Evolutionary conservation across 73 alveolate species (phyloP), one percentile per base, ranked within the genome.

Genomic region (Blepharisma japonicum): DNA sequence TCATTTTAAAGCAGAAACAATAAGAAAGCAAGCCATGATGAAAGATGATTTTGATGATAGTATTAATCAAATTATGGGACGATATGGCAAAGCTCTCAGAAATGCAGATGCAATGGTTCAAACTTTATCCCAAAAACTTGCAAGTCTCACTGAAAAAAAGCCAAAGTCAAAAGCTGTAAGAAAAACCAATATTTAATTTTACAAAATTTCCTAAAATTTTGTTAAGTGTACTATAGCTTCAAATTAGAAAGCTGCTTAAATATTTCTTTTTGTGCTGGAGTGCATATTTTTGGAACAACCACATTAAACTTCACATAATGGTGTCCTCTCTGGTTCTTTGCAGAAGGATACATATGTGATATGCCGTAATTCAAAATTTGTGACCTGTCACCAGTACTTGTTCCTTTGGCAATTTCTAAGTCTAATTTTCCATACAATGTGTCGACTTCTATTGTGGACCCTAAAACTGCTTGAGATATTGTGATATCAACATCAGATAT

Each of bases 381-480:
- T 47, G 79, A 83, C 74, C 70, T 55, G 66, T 89, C 96, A 11
- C 89, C 94, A 79, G 91, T 81, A 38, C 67, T 56, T n/a, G 91
- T 84, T 38, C 98, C 98, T 23, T 92, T 88, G 9, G 86, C 89
- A 45, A 92, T 74, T 53, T 68, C 72, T n/a, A 92, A 27, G 11
- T 51, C 70, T 38, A 90, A 83, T 45, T 90, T 89, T 20, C 98
- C 98, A 77, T 77, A 70, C 7, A 92, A 51, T 6, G 98, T 92
- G 55, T 92, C 83, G 7, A 92, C 86, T 27, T 83, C 80, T 18
- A 90, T 71, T 4, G 54, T 79, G 7, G 87, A 81, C 21, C 98
- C 98, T 46, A 90, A 74, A 6, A 92, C 87, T 7, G 98, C 96
- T 70, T 89, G 77, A 8, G 89, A 68, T 14, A 87, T 83, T 9